A percentile compares a stretch with the other conserved stretches of the same genome.
These are phyloP conservation scores for Nidula niveotomentosa DNA, from an alignment of 1,284 basidiomycete species.

Conservation along the genomic window DNA sequence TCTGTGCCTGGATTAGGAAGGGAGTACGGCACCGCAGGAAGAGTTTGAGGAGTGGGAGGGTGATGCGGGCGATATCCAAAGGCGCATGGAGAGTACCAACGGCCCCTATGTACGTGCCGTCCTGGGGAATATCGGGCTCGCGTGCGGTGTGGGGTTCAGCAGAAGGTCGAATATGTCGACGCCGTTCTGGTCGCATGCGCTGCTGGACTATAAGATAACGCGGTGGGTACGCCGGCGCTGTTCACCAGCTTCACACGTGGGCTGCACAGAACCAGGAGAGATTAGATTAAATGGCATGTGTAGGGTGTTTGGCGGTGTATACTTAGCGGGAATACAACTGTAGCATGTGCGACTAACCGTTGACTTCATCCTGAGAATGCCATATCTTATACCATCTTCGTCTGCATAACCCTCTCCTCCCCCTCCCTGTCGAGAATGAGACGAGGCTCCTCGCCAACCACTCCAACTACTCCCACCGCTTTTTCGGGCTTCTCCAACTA, in stretches of 20 bases:
- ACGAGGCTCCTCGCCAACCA: conserved; percentile 39
- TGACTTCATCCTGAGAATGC: no score
- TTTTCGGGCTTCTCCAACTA: conserved; percentile 86
- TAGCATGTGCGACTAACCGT: conserved; percentile 27
- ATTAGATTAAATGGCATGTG: no score
- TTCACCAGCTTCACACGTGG: no score
- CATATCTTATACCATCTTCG: no score
- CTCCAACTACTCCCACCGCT: conserved; percentile 77
- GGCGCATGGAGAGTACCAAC: no score
- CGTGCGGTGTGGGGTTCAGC: conserved; percentile 75
- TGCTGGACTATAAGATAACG: no score
- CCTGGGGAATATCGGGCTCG: conserved; percentile 74
- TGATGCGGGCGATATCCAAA: no score
- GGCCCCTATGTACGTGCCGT: conserved; percentile 76
- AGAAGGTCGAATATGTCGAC: conserved; percentile 79
- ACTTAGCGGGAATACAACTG: conserved; percentile 28
- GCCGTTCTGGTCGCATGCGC: conserved; percentile 90
- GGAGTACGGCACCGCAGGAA: no score
- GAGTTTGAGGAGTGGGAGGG: no score
- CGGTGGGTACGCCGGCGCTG: no score
- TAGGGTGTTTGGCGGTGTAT: no score
- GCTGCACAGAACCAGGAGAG: no score
- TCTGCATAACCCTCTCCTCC: neutral
- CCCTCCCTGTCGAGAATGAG: conserved; percentile 29
- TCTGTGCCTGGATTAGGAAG: conserved; percentile 3